Base-by-base conservation (phyloP, 2,329 filamentous ascomycete species). In the Beauveria sp. region DNA sequence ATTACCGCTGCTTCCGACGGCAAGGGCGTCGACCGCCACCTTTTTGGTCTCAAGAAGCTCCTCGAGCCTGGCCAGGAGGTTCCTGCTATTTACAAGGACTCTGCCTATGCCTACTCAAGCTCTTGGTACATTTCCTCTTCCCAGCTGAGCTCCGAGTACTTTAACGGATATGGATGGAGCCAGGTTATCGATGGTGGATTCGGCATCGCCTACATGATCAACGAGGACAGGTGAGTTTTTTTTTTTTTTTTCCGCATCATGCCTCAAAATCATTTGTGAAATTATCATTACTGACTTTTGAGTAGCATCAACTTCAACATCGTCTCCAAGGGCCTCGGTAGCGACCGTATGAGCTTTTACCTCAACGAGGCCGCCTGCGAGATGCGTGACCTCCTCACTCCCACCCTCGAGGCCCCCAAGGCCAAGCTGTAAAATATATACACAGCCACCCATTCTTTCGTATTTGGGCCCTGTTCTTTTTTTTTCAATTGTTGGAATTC, bases 131-230 rank as follows among this genome's bases (percentile, higher is more conserved):
- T 99, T 63, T 93, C 88, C 31, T 91, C 88, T 31, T 91, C 87
- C 64, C 96, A 99, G 79, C 80, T 99, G 73, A 95, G 89, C 77
- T 93, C 88, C 40, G 96, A 99, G 80, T 97, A 90, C 81, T 99
- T 98, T 78, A 99, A 99, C 74, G 95, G 96, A 26, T 99, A 99
- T 76, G 95, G 95, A 51, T 99, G 95, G 95, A 95, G 90, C 72
- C 93, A 99, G 80, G 95, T 99, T 58, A 89, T 98, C 61, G 93
- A 98, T 71, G 90, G 89, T 64, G 95, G 95, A 34, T 99, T 95
- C 77, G 95, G 95, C 66, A 96, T 99, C 72, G 95, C 95, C 45
- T 99, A 99, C 75, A 99, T 99, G 95, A 98, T 99, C 75, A 99
- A 99, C 74, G 93, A 98, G 82, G 96, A 97, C 76, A 93, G 86